phyloP scores from a whole-genome alignment of 1,284 basidiomycete genomes.

The Papiliotrema nemorosa region DNA sequence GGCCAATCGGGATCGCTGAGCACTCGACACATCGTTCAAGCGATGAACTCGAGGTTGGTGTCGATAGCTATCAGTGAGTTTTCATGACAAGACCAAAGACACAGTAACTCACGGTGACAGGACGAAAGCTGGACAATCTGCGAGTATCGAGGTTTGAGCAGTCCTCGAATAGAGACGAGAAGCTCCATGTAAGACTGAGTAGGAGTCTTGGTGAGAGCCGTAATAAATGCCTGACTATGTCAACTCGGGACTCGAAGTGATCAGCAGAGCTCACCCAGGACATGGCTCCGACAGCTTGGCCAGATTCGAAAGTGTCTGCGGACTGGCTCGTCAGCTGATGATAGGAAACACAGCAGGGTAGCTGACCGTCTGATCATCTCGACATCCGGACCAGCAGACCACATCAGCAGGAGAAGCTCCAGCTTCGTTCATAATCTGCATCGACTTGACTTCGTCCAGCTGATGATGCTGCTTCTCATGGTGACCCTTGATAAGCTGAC shows the following conservation, averaged over 20 bases:
- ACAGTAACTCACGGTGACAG: constrained; percentile 4
- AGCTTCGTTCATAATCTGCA: constrained; percentile 1
- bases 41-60: neutral
- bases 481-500: neutral
- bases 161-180: neutral
- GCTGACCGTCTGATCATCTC: constrained; percentile 2
- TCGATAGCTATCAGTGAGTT: neutral
- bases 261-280: constrained; percentile 1
- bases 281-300: constrained; percentile 3
- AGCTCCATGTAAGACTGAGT: constrained; percentile 3
- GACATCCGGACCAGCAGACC: constrained; percentile 6
- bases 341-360: neutral
- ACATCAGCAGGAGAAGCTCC: constrained; percentile 3
- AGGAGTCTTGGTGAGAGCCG: constrained; percentile 1
- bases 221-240: constrained; percentile 4
- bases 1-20: no score
- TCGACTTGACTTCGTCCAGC: neutral
- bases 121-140: constrained; percentile 5
- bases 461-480: neutral
- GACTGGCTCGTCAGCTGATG: neutral
- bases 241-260: neutral
- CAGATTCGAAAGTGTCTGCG: constrained; percentile 1
- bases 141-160: neutral
- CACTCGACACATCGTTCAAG: no score
- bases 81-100: neutral